A percentile compares a stretch with the other conserved stretches of the same genome.
phyloP scores from a whole-genome alignment of 805 yeast genomes.

The Wickerhamiella domercqiae region DNA sequence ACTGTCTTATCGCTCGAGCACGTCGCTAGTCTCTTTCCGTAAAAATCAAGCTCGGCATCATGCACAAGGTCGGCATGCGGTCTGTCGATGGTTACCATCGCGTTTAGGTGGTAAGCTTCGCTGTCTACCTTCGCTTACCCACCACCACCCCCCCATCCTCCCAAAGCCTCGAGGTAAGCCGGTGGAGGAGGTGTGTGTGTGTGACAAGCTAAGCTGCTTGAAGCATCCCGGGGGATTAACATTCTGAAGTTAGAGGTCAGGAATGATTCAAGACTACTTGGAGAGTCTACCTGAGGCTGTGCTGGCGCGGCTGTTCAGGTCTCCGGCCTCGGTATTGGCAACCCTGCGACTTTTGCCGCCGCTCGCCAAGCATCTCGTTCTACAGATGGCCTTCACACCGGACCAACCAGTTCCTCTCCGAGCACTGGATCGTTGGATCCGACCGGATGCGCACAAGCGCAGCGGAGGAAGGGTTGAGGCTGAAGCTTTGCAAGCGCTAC shows the following conservation, averaged over 20 bases:
- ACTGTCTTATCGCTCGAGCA: constrained; percentile 94
- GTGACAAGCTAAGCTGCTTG: no score
- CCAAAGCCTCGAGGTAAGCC: no score
- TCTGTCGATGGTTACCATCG: constrained; percentile 70
- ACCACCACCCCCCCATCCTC: no score
- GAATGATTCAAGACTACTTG: constrained; percentile 60
- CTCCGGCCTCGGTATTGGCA: constrained; percentile 90
- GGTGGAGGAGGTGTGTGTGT: no score
- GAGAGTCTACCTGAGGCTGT: constrained; percentile 80
- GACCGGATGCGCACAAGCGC: no score
- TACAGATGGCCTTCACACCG: constrained; percentile 75
- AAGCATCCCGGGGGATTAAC: no score
- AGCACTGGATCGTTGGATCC: constrained; percentile 65
- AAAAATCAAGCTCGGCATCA: constrained; percentile 93
- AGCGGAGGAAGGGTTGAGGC: constrained; percentile 36
- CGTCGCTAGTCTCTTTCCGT: constrained; percentile 90
- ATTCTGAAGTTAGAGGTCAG: no score
- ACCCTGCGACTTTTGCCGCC: constrained; percentile 81
- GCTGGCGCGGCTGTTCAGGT: constrained; percentile 65
- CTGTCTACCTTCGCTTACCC: no score
- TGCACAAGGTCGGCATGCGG: constrained; percentile 84
- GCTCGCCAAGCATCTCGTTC: constrained; percentile 73
- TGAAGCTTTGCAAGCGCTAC: constrained; percentile 67
- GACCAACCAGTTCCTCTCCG: constrained; percentile 44
- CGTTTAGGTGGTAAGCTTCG: background rate